Conservation (phyloP, 116 monocot species). For the Iris pallida region DNA sequence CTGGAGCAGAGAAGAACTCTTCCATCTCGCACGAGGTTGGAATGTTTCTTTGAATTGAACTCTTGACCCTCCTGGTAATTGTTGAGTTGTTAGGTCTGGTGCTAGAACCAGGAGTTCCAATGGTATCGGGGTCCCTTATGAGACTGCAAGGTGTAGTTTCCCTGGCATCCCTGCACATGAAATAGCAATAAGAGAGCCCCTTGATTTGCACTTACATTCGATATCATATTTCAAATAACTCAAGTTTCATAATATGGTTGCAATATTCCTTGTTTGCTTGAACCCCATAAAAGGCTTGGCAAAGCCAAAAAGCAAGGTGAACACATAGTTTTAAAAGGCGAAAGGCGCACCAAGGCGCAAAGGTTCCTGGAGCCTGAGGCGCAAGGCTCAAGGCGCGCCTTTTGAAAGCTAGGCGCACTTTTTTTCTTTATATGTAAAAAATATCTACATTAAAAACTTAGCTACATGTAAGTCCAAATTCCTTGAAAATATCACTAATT, state of each 20-base stretch:
- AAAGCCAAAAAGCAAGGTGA: not conserved
- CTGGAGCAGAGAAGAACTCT: conserved; percentile 54
- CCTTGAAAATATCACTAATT: too few relatives aligned
- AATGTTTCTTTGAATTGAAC: conserved; percentile 10
- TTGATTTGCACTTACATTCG: not conserved
- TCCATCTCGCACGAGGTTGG: conserved; percentile 53
- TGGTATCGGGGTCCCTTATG: conserved; percentile 35
- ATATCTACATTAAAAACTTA: too few relatives aligned
- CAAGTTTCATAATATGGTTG: not conserved
- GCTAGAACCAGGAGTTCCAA: conserved; percentile 45
- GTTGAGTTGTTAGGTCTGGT: conserved; percentile 13
- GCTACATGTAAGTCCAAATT: too few relatives aligned
- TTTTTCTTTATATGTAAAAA: too few relatives aligned
- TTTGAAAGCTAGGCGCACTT: too few relatives aligned
- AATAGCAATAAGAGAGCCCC: not conserved
- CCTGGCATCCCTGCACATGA: conserved; percentile 40
- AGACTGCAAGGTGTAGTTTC: conserved; percentile 70
- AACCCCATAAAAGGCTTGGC: not conserved
- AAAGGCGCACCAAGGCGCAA: too few relatives aligned
- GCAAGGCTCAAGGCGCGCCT: too few relatives aligned
- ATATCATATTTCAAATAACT: not conserved
- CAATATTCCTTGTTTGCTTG: not conserved
- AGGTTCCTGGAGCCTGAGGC: too few relatives aligned
- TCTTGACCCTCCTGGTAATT: conserved; percentile 17
- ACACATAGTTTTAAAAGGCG: too few relatives aligned